Evolutionary conservation across 73 alveolate species (phyloP), one percentile per base, ranked within the genome.

Genomic region (Blepharisma stoltei): DNA sequence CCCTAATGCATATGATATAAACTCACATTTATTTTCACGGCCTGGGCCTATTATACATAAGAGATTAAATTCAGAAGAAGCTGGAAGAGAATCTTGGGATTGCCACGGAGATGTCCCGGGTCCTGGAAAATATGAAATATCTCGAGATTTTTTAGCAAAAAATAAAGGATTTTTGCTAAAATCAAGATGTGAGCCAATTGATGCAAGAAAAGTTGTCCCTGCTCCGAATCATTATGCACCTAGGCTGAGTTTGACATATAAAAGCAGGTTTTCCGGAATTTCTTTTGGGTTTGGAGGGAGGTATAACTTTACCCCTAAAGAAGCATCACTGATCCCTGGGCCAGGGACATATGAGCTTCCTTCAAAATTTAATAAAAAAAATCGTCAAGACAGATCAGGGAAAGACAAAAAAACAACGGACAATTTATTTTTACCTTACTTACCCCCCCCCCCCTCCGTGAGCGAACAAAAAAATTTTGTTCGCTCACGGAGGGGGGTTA

Each of bases 211-310:
- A 52, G 66, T 14, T 14, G 23, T 14, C 0, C 66, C 66, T 52
- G 66, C 27, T 1, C 66, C 66, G 66, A 52, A 52, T 52, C 23
- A 52, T 52, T 52, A 52, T 52, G n/a, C 23, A 20, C 66, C 66
- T 1, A 52, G 23, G 23, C 3, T 20, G 23, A 11, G 23, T 11
- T 52, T 20, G n/a, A 20, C 23, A 4, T 11, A 52, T 3, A 52
- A 52, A 52, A 52, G 23, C 4, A 52, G 66, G 4, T 52, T 14
- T 20, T 52, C 66, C 0, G 66, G 27, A 4, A 52, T 52, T 52
- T 11, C 23, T 52, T 52, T 52, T 52, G 66, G 66, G 4, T 14
- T 20, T 52, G n/a, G 27, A 52, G 23, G 66, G 66, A 52, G 66
- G 4, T 52, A 11, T 14, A 20, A 52, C 23, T 52, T 52, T 52